A percentile compares a stretch with the other conserved stretches of the same genome.
These are phyloP conservation scores for Schizochytrium sp. DNA, from an alignment of 108 stramenopile species.

Conservation along the genomic window DNA sequence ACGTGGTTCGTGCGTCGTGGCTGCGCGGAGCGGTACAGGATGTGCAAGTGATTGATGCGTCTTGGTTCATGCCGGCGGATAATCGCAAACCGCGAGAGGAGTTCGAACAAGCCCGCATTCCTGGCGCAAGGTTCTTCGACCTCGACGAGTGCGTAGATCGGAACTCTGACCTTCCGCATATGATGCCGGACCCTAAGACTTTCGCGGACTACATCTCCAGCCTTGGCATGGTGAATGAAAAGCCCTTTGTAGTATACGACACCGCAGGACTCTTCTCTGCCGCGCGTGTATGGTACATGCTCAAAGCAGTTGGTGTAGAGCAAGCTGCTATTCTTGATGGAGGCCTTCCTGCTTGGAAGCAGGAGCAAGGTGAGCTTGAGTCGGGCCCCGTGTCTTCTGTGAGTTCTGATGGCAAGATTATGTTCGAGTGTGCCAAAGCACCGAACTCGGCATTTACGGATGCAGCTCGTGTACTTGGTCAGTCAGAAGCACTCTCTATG, in stretches of 20 bases:
- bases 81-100: background rate
- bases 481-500: constrained; percentile 1
- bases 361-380: background rate
- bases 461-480: constrained; percentile 3
- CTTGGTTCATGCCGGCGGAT: constrained; percentile 25
- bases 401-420: background rate
- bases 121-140: constrained; percentile 30
- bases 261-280: constrained; percentile 41
- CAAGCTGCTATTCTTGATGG: constrained; percentile 52
- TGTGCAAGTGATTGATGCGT: constrained; percentile 46
- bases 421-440: background rate
- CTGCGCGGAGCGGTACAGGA: background rate
- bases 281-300: constrained; percentile 49
- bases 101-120: constrained; percentile 43
- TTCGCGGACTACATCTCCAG: background rate
- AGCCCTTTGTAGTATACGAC: constrained; percentile 45
- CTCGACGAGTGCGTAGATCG: constrained; percentile 42
- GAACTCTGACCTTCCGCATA: constrained; percentile 51
- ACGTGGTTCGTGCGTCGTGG: constrained; percentile 51
- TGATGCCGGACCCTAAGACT: constrained; percentile 31
- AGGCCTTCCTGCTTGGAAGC: constrained; percentile 29
- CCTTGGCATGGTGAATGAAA: constrained; percentile 13
- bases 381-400: background rate
- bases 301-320: background rate
- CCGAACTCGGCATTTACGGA: constrained; percentile 15